Evolutionary conservation across 2,329 filamentous ascomycete genomes (phyloP), one percentile per base, ranked within the genome.

Genomic region (Phaeosphaeriaceae sp.): DNA sequence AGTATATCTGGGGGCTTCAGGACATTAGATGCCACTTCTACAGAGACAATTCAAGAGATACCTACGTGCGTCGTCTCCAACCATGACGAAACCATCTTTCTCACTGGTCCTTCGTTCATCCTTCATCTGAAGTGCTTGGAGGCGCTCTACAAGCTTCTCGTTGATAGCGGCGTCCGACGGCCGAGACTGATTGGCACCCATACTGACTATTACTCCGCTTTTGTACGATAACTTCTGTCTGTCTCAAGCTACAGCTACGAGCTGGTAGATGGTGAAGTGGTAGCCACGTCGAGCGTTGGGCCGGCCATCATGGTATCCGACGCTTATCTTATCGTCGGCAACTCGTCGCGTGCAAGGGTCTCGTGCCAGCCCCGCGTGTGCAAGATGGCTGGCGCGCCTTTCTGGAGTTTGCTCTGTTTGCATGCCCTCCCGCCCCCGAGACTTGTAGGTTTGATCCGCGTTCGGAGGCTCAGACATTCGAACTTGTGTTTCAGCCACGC

Each of bases 71-170:
- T 82, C 80, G 52, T 76, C 75, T 27, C 79, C 78, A n/a, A 88
- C 75, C 58, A 85, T 78, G 27, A 86, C 75, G 56, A 84, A 87
- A 33, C 84, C 84, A 49, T 85, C 84, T 41, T 84, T 82, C 45
- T 84, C 81, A 36, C 76, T 72, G 46, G 73, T 65, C 17, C 69
- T 61, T 27, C 69, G 66, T 19, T 81, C 74, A 53, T 82, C 79
- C 49, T 72, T 73, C 36, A 86, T 58, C 53, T 83, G 78, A 48
- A 87, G 76, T 53, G 76, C 75, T 58, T 78, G 76, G 20, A 81
- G 75, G 41, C 77, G 74, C 65, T 80, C 75, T 24, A 76, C 58
- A 41, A 81, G 72, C 69, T 78, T 73, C 68, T 77, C 74, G 60
- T 78, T 74, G 42, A 76, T 72, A 20, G 68, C 67, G 42, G 72